Conservation (phyloP, 2,329 filamentous ascomycete species). For the Moelleriella libera region DNA sequence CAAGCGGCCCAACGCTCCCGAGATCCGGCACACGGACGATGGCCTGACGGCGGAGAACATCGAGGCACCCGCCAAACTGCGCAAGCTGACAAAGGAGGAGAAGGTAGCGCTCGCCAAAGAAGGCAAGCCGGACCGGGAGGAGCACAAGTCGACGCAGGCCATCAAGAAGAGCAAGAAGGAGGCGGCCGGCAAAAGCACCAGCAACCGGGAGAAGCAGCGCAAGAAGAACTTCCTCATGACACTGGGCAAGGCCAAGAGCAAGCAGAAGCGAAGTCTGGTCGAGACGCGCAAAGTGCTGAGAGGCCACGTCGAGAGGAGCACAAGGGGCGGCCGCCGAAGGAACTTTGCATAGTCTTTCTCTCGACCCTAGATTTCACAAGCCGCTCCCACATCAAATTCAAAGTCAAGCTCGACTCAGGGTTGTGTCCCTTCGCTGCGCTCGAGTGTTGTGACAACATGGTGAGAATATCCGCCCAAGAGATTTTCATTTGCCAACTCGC, state of each 20-base stretch:
- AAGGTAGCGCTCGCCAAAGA: constrained; percentile 71
- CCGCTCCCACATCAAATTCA: neutral
- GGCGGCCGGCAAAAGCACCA: constrained; percentile 83
- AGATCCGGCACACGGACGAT: constrained; percentile 63
- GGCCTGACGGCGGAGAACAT: constrained; percentile 84
- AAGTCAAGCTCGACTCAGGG: neutral
- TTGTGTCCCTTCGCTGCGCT: neutral
- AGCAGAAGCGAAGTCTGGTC: constrained; percentile 86
- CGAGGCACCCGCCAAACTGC: constrained; percentile 67
- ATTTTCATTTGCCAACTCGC: no score
- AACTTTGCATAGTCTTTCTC: constrained; percentile 30
- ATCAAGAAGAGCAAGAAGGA: constrained; percentile 79
- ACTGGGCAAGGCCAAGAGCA: constrained; percentile 84
- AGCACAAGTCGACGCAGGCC: constrained; percentile 78
- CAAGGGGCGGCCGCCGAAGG: constrained; percentile 68
- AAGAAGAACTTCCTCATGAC: constrained; percentile 99
- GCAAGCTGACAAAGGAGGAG: constrained; percentile 82
- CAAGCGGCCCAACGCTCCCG: constrained; percentile 31
- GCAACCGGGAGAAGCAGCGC: constrained; percentile 90
- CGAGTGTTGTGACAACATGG: no score
- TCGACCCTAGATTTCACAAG: neutral
- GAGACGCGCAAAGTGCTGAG: constrained; percentile 70
- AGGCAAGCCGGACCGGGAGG: constrained; percentile 60
- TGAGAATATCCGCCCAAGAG: no score
- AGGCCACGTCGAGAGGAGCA: constrained; percentile 69